A percentile compares a stretch with the other conserved stretches of the same genome.
Evolutionary conservation across 2,329 filamentous ascomycete species (phyloP).

Genomic region (Colletotrichum lindemuthianum): DNA sequence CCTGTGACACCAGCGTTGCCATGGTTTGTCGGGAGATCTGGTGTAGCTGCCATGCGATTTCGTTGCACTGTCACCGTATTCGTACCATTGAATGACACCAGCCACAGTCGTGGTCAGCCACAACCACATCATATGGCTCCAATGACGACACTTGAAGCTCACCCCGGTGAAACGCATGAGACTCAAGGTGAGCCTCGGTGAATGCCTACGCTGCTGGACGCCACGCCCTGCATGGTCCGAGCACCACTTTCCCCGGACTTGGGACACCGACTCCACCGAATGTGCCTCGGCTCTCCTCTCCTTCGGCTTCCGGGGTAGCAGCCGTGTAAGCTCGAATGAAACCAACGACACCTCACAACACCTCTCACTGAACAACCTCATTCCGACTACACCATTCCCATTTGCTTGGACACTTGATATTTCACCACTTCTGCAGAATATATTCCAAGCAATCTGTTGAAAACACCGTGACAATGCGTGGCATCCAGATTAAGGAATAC

Average conservation of each 20-base stretch:
- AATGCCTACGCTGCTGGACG: too few relatives aligned
- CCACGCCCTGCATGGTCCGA: not conserved
- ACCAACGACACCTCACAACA: slow-evolving; percentile 10
- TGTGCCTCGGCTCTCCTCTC: slow-evolving; percentile 32
- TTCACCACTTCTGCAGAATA: not conserved
- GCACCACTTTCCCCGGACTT: slow-evolving; percentile 26
- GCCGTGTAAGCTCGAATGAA: slow-evolving; percentile 17
- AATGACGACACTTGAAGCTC: too few relatives aligned
- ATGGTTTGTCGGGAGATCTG: too few relatives aligned
- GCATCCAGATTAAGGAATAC: slow-evolving; percentile 78
- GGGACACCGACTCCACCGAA: slow-evolving; percentile 19
- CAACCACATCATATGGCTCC: too few relatives aligned
- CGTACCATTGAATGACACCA: too few relatives aligned
- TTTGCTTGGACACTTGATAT: not conserved
- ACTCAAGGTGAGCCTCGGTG: too few relatives aligned
- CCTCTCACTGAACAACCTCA: not conserved
- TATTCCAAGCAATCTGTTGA: not conserved
- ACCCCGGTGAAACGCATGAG: too few relatives aligned
- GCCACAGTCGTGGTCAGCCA: too few relatives aligned
- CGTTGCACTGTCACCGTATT: too few relatives aligned
- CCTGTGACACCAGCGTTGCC: too few relatives aligned
- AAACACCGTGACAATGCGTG: slow-evolving; percentile 68
- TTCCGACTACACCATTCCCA: not conserved
- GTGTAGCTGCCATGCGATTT: too few relatives aligned
- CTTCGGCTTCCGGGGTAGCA: slow-evolving; percentile 29